phyloP scores from a whole-genome alignment of 208 protist genomes.

The Leishmania martiniquensis region DNA sequence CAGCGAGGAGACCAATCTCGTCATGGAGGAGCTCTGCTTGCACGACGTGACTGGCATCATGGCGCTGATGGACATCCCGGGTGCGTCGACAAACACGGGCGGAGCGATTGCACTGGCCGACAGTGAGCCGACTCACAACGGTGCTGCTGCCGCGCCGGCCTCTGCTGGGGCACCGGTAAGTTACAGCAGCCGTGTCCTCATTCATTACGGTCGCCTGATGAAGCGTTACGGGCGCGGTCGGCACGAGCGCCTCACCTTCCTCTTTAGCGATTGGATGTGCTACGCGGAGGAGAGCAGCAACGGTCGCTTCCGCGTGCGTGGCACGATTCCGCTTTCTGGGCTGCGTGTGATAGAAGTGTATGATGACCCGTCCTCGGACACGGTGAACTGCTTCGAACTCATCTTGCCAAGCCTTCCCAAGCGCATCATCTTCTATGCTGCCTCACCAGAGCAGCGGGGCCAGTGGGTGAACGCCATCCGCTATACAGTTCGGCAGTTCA shows the following conservation, averaged over 20 bases:
- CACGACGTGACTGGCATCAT: constrained; percentile 66
- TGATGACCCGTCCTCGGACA: constrained; percentile 31
- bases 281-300: constrained; percentile 81
- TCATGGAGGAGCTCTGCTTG: constrained; percentile 62
- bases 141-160: constrained; percentile 14
- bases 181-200: constrained; percentile 43
- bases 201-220: constrained; percentile 72
- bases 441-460: constrained; percentile 66
- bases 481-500: constrained; percentile 43
- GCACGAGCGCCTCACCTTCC: constrained; percentile 77
- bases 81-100: background rate
- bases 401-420: constrained; percentile 30
- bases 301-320: constrained; percentile 66
- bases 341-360: constrained; percentile 55
- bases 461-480: constrained; percentile 81
- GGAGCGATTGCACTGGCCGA: background rate
- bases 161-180: constrained; percentile 4
- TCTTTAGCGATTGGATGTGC: constrained; percentile 85
- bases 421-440: constrained; percentile 68
- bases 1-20: constrained; percentile 55
- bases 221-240: constrained; percentile 68
- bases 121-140: background rate
- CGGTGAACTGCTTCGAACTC: constrained; percentile 61
- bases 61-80: constrained; percentile 50
- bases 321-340: constrained; percentile 54